Conservation (phyloP, 192 early-diverging fungal species). For the Gonapodya prolifera region DNA sequence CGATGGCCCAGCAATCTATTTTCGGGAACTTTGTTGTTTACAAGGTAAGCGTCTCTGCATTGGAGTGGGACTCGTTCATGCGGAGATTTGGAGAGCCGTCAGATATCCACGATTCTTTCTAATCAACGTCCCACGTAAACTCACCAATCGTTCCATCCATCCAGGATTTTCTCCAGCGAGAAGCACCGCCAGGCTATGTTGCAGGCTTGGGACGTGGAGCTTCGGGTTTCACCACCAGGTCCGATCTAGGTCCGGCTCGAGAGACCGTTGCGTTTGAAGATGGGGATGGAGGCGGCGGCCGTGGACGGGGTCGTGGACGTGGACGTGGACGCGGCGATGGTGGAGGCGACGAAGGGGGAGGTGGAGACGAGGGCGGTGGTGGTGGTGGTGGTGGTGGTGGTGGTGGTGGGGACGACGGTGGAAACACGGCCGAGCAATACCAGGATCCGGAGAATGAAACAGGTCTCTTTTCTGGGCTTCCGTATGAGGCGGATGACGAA, state of each 20-base stretch:
- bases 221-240: slow-evolving; percentile 93
- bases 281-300: slow-evolving; percentile 6
- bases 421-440: slow-evolving; percentile 60
- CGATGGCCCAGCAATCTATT: too few relatives aligned
- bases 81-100: too few relatives aligned
- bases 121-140: too few relatives aligned
- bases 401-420: slow-evolving; percentile 34
- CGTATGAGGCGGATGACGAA: slow-evolving; percentile 93
- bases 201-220: slow-evolving; percentile 95
- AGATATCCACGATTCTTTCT: too few relatives aligned
- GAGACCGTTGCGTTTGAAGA: slow-evolving; percentile 35
- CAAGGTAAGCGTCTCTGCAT: too few relatives aligned
- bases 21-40: too few relatives aligned
- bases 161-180: slow-evolving; percentile 77
- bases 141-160: too few relatives aligned
- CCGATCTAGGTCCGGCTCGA: slow-evolving; percentile 93
- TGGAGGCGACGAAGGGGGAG: slow-evolving; percentile 17
- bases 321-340: slow-evolving; percentile 16
- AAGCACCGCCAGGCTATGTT: slow-evolving; percentile 90
- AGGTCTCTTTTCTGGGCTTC: slow-evolving; percentile 71
- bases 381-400: slow-evolving; percentile 11
- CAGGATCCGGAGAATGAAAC: slow-evolving; percentile 91
- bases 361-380: slow-evolving; percentile 7
- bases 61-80: too few relatives aligned
- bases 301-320: slow-evolving; percentile 14